These are phyloP conservation scores for Globisporangium alternatum DNA, from an alignment of 352 stramenopile species.

Conservation along the genomic window DNA sequence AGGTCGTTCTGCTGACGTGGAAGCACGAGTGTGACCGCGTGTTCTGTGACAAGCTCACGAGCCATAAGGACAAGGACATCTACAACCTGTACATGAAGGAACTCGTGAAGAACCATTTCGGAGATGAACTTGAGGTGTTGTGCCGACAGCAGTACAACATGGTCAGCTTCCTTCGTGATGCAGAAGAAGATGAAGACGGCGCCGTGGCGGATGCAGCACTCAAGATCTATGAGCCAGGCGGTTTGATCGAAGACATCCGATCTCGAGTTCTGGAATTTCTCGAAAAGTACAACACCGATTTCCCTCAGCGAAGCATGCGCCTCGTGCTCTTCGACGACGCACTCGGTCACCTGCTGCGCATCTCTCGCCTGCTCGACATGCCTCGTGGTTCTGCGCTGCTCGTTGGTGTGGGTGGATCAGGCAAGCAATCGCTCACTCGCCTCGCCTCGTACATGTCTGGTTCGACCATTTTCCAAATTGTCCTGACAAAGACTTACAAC, in stretches of 20 bases:
- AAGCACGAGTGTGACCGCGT: constrained; percentile 97
- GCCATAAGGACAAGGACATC: constrained; percentile 95
- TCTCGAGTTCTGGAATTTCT: constrained; percentile 93
- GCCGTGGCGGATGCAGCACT: constrained; percentile 92
- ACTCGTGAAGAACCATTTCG: constrained; percentile 90
- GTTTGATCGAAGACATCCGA: constrained; percentile 90
- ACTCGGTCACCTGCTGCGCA: constrained; percentile 94
- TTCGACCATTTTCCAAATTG: constrained; percentile 97
- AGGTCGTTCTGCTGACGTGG: constrained; percentile 95
- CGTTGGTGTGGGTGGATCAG: constrained; percentile 96
- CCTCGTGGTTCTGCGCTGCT: constrained; percentile 94
- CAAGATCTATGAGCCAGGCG: constrained; percentile 97
- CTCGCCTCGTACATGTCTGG: constrained; percentile 96
- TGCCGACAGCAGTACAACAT: constrained; percentile 87
- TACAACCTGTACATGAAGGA: constrained; percentile 92
- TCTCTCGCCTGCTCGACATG: constrained; percentile 96
- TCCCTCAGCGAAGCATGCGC: constrained; percentile 95
- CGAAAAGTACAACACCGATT: constrained; percentile 97
- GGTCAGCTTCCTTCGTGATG: constrained; percentile 97
- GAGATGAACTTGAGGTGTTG: constrained; percentile 77
- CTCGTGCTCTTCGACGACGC: constrained; percentile 99
- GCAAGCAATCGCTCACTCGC: constrained; percentile 96
- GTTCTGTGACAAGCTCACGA: constrained; percentile 98
- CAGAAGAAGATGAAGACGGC: constrained; percentile 96
- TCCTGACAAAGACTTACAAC: constrained; percentile 98